Conservation (phyloP, 2,329 filamentous ascomycete species). For the Rosellinia necatrix region DNA sequence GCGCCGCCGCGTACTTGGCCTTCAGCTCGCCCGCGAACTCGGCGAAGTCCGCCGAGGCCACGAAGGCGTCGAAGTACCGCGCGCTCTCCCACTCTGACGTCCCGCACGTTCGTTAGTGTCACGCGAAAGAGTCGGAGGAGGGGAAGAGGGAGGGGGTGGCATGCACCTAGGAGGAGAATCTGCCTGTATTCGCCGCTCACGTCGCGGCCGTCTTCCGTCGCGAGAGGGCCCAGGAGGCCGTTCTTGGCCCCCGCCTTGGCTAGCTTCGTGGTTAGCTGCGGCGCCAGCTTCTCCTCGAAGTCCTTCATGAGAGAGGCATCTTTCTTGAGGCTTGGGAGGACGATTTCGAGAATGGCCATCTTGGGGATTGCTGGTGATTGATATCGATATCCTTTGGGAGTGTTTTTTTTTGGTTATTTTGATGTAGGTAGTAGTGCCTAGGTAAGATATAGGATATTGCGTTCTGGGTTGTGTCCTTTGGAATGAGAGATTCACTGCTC, state of each 20-base stretch:
- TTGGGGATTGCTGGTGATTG: background rate
- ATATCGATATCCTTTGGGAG: background rate
- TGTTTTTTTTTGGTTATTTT: too few relatives aligned
- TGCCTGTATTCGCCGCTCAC: slow-evolving; percentile 6
- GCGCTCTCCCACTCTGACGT: slow-evolving; percentile 7
- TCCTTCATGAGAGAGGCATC: slow-evolving; percentile 12
- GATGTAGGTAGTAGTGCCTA: too few relatives aligned
- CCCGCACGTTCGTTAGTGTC: background rate
- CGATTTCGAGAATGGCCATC: slow-evolving; percentile 22
- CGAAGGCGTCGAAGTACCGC: slow-evolving; percentile 10
- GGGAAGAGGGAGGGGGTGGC: background rate
- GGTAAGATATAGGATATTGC: too few relatives aligned
- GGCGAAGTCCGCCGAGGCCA: background rate
- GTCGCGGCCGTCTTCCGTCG: slow-evolving; percentile 14
- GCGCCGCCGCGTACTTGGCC: background rate
- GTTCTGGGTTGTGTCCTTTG: background rate
- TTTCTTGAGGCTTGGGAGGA: background rate
- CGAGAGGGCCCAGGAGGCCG: slow-evolving; percentile 6
- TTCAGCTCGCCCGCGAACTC: background rate
- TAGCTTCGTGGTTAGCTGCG: background rate
- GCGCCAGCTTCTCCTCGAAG: background rate
- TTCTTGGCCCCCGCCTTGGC: background rate
- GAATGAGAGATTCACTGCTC: background rate
- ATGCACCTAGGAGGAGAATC: slow-evolving; percentile 12
- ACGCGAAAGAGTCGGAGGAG: background rate